Evolutionary conservation across 2,329 filamentous ascomycete species (phyloP), one percentile per base, ranked within the genome.

Genomic region (Daldinia sp.): DNA sequence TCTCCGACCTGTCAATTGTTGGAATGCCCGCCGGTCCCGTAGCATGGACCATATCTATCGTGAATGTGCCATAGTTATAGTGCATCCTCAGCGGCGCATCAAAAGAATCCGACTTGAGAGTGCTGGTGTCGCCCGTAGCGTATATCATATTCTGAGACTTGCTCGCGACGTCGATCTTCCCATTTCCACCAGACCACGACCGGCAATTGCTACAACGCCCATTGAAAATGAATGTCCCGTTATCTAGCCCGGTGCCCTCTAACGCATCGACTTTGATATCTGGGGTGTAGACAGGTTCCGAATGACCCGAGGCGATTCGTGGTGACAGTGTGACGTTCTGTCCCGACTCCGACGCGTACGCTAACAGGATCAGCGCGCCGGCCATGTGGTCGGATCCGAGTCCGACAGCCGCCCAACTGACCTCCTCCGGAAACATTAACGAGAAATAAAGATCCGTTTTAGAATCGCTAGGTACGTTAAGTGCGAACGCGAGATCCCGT

Each of bases 381-480:
- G 77, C 74, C 81, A 86, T 86, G 68, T 81, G 79, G 47, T 79
- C 68, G 58, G 77, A 79, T 45, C 85, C 86, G 34, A 87, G 78
- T 32, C 86, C 86, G 39, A 88, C 73, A 59, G 82, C 83, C 39
- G 80, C 80, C 84, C 84, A 88, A 32, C 81, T 79, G 34, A 79
- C 75, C 8, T 73, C 71, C 34, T 72, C 75, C 27, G 81, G 78
- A 35, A 82, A 81, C 60, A 81, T 79, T 13, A 88, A 68, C n/a
- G 81, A 81, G 73, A 87, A 85, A 75, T 81, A 87, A 35, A 87
- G 71, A 67, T 86, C 79, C 43, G 77, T 79, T 23, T 75, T 68
- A 21, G 77, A 76, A 58, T 81, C 90, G 74, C 88, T 94, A 61
- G 94, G 91, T 43, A 97, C 80, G 74, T 97, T 93, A 8, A 97